Base-by-base conservation (phyloP, 208 protist species). In the Angomonas deanei region DNA sequence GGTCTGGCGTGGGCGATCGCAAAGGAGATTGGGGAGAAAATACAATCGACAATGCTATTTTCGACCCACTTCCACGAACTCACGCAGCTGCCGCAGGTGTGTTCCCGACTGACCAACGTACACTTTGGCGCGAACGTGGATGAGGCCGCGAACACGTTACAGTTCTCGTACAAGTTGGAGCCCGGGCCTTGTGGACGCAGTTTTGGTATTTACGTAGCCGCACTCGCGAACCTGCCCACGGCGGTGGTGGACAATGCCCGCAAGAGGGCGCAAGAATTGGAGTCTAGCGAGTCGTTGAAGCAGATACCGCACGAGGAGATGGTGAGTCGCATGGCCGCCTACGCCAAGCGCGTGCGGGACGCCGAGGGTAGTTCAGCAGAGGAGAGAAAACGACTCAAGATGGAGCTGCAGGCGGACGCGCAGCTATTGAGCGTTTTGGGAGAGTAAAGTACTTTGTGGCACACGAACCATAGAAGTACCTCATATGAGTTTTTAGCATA, bases 21-120 rank as follows among this genome's bases (percentile, higher is more conserved):
- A 0, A 88, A 99, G 78, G 84, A 98, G 56, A 82, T 98, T 26
- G 88, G 81, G 15, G 82, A 70, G 2, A 75, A 86, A 28, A 83
- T 96, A 24, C 72, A 87, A 10, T 68, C 87, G 4, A 88, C 95
- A 10, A 86, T 93, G 36, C 78, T 99, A 50, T 99, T 99, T 76
- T 99, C 99, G 15, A 99, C 98, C 13, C 99, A 99, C 81, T 99
- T 99, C 76, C 99, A 99, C 74, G 98, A 99, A 83, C 86, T 99
- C 26, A 99, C 98, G 13, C 86, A 85, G 39, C 78, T 99, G 2
- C 77, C 80, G 23, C 69, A 64, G 57, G 49, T 82, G 34, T 81
- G 79, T 42, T 36, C 55, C 1, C 69, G 77, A 21, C 54, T 91
- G 38, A 57, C 54, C 27, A 97, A 97, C 70, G 67, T 77, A 15